Evolutionary conservation across 169 alveolate genomes (phyloP).

Genomic region (Neospora caninum): DNA sequence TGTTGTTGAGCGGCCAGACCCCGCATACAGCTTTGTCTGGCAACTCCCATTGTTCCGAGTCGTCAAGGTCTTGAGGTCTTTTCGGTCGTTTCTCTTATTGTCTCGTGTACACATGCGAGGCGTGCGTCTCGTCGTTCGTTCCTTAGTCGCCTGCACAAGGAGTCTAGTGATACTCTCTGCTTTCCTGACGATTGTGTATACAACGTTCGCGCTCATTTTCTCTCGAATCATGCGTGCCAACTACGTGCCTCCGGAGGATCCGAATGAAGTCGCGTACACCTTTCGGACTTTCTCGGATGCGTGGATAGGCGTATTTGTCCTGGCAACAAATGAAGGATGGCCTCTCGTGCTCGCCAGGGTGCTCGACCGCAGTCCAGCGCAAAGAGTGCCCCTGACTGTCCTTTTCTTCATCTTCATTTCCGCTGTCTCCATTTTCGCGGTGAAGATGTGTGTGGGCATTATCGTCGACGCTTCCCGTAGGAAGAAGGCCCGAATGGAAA

Average conservation of each 20-base stretch:
- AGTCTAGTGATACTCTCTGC: neutral
- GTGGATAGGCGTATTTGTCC: conserved; percentile 56
- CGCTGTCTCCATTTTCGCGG: conserved; percentile 51
- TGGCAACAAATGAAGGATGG: conserved; percentile 68
- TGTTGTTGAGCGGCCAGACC: neutral
- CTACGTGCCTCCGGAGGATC: conserved; percentile 12
- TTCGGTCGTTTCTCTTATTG: neutral
- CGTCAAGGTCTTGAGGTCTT: neutral
- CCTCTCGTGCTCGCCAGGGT: conserved; percentile 48
- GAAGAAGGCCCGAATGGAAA: conserved; percentile 59
- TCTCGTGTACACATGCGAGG: neutral
- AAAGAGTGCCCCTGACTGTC: neutral
- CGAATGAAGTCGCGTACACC: neutral
- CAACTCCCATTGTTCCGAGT: neutral
- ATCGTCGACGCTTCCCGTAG: conserved; percentile 60
- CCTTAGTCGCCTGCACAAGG: neutral
- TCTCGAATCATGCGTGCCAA: neutral
- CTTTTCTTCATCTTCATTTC: conserved; percentile 44
- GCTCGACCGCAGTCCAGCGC: conserved; percentile 33
- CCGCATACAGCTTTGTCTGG: neutral
- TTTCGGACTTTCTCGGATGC: conserved; percentile 29
- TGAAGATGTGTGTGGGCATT: conserved; percentile 64
- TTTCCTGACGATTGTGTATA: neutral
- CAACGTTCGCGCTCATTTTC: neutral
- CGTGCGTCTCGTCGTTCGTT: conserved; percentile 14